Base-by-base conservation (phyloP, 371 early-diverging fungal genomes). In the Lichtheimia hyalospora region DNA sequence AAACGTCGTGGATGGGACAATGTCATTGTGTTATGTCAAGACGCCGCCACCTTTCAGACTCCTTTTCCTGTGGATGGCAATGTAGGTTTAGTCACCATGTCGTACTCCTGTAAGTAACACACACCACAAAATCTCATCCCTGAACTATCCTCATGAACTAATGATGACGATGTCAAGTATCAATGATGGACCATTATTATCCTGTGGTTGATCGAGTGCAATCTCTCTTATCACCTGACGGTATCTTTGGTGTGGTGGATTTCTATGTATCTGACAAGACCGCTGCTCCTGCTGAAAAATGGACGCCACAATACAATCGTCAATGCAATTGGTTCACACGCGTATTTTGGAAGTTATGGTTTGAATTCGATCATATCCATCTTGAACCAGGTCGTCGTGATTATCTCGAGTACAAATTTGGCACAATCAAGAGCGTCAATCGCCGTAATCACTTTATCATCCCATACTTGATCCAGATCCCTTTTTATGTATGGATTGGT, bases 401-500 rank as follows among this genome's bases (percentile, higher is more conserved):
- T 60, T 94, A 94, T 61, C 75, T 94, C 28, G 94, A 94, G 69
- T 87, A 91, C 79, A 84, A 81, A 57, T 90, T 94, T 80, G 83
- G 77, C 58, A 88, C 93, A 18, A 78, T 89, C 71, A 92, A 92
- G 67, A 78, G 79, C 0, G 71, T 90, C 56, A 90, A 87, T 64
- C 81, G 80, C 23, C 83, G 88, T 46, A 94, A 94, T 70, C 87
- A 86, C 62, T 88, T 92, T 65, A 64, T 92, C 27, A 49, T 87
- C 2, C 92, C 92, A 16, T 84, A 86, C 53, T 7, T 87, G 41
- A 79, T 92, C 25, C 87, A 89, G 67, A 92, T 94, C 62, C 94
- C 94, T 0, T 94, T 89, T 76, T 94, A 94, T 64, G 75, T 94
- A 44, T 94, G 90, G 89, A 67, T 94, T 6, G 94, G 92, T 27